phyloP scores from a whole-genome alignment of 2,329 filamentous ascomycete species.

The Verticillium klebahnii region DNA sequence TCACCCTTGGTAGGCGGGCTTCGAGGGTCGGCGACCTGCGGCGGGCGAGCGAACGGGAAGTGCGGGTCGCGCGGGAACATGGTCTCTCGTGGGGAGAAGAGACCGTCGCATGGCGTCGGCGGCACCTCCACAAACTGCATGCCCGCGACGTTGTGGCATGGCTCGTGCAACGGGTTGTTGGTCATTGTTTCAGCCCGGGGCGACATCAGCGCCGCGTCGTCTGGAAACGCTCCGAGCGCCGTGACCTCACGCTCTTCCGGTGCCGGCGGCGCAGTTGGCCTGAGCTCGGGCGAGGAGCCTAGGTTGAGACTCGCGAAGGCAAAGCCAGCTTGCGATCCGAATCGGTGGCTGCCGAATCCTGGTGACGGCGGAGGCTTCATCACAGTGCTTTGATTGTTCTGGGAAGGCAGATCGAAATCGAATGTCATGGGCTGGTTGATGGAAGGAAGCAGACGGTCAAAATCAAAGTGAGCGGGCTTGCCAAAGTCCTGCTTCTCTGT shows the following conservation, averaged over 20 bases:
- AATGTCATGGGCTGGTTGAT: constrained; percentile 7
- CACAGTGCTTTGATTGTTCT: neutral
- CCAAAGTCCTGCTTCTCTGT: constrained; percentile 37
- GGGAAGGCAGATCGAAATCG: constrained; percentile 1
- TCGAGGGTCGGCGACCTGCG: constrained; percentile 58
- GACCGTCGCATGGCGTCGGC: constrained; percentile 44
- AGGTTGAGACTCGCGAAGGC: constrained; percentile 35
- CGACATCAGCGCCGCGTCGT: constrained; percentile 59
- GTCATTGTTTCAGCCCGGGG: constrained; percentile 71
- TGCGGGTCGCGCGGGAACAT: constrained; percentile 52
- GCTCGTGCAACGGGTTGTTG: constrained; percentile 56
- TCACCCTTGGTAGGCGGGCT: constrained; percentile 72
- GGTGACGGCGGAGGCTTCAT: constrained; percentile 38
- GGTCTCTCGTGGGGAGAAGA: constrained; percentile 49
- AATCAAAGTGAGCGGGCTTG: constrained; percentile 34
- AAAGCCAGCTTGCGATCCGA: constrained; percentile 32
- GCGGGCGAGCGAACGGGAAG: constrained; percentile 45
- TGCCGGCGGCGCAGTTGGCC: constrained; percentile 6
- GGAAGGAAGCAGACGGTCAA: constrained; percentile 27
- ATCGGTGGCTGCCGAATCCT: constrained; percentile 36
- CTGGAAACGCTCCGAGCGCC: constrained; percentile 28
- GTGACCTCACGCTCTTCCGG: constrained; percentile 29
- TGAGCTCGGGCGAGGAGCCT: constrained; percentile 16
- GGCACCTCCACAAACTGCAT: constrained; percentile 50
- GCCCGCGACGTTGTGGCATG: constrained; percentile 35